Base-by-base conservation (phyloP, 73 alveolate species). In the Paramecium sonneborni region DNA sequence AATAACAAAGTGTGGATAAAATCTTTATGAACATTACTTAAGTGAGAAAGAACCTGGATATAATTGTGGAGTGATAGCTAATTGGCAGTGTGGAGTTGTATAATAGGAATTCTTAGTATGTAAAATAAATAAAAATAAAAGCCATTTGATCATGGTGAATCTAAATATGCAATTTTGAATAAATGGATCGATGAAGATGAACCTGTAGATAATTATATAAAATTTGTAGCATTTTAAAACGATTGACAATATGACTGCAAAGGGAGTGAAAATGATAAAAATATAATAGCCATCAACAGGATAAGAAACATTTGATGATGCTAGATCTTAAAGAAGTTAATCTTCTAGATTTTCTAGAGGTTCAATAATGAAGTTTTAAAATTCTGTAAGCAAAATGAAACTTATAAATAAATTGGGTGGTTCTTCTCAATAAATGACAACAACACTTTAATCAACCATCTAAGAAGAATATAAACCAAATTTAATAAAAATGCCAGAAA, bases 141-240 rank as follows among this genome's bases (percentile, higher is more conserved):
- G 76, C 76, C 90, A 23, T 39, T 30, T 26, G 90, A 79, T 79
- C 69, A 39, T 43, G 90, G 90, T 9, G 90, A 79, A 41, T 30
- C 76, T 23, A 79, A 79, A 62, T 79, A 43, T 46, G 88, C 90
- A n/a, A 79, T 79, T 23, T 44, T 79, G 5, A 76, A 79, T 46
- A 79, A 79, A 23, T 79, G 90, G 90, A 79, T 38, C 6, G 90
- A 79, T 10, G 90, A 79, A 79, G 90, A 79, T 39, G 90, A 79
- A 46, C 90, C 88, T 26, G 87, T 74, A 74, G 14, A 15, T n/a
- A 34, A 74, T 28, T 28, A 18, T 34, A 35, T 35, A 21, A 2
- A 12, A 15, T 11, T 35, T 18, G 0, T 39, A 74, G 87, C 74
- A 43, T 34, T 79, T 79, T 79, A 79, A 79, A 43, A 79, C 90